phyloP scores from a whole-genome alignment of 129 eudicot species.

The Gnaphalium uliginosum region DNA sequence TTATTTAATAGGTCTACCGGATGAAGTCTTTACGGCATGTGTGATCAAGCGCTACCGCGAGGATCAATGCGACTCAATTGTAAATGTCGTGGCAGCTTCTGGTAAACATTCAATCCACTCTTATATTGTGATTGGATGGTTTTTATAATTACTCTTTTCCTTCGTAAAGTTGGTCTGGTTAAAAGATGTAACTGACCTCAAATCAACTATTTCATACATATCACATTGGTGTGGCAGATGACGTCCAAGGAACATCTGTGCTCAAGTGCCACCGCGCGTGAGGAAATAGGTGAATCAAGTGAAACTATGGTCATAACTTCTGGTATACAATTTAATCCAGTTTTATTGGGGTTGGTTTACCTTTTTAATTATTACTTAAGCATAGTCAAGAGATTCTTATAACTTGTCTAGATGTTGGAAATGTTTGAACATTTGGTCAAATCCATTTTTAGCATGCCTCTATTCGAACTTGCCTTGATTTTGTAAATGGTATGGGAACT shows the following conservation, averaged over 20 bases:
- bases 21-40: not conserved
- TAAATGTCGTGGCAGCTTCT: not conserved
- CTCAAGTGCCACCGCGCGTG: too few species aligned
- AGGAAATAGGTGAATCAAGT: too few species aligned
- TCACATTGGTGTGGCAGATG: not conserved
- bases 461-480: not conserved
- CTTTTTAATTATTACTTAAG: not conserved
- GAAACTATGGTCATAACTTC: not conserved
- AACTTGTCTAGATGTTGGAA: not conserved
- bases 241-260: not conserved
- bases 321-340: not conserved
- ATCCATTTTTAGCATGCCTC: not conserved
- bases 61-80: not conserved
- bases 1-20: not conserved
- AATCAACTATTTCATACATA: not conserved
- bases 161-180: not conserved
- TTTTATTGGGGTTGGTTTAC: not conserved
- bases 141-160: not conserved
- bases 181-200: not conserved
- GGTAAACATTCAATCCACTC: not conserved
- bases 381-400: not conserved
- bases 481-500: not conserved
- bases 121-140: conserved; percentile 4
- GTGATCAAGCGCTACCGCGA: not conserved
- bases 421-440: not conserved